A percentile compares a stretch with the other conserved stretches of the same genome.
Conservation (phyloP, 768 basidiomycete genomes). For the Tephrocybe rancida region DNA sequence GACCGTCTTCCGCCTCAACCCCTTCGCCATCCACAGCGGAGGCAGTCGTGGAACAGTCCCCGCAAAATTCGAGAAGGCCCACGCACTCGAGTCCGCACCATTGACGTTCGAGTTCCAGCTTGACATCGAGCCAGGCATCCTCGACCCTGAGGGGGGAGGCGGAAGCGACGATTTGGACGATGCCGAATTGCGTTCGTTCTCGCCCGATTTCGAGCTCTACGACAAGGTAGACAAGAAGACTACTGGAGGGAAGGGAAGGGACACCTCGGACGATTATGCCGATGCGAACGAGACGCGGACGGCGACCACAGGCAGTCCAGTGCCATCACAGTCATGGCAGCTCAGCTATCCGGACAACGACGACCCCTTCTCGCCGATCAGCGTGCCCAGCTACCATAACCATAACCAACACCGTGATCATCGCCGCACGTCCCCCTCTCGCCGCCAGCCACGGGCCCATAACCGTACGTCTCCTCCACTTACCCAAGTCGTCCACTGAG, state of each 20-base stretch:
- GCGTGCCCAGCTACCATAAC: background rate
- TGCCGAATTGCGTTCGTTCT: slow-evolving; percentile 33
- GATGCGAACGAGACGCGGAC: too few species aligned
- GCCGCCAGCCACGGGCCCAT: slow-evolving; percentile 13
- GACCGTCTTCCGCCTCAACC: slow-evolving; percentile 77
- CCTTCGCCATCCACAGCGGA: slow-evolving; percentile 68
- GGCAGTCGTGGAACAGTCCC: slow-evolving; percentile 38
- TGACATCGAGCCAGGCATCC: slow-evolving; percentile 28
- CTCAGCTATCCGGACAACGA: slow-evolving; percentile 17
- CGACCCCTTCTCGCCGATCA: slow-evolving; percentile 6
- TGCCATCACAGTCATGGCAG: slow-evolving; percentile 18
- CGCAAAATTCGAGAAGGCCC: slow-evolving; percentile 48
- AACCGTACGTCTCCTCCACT: slow-evolving; percentile 11
- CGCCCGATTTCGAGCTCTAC: slow-evolving; percentile 39
- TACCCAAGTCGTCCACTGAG: background rate
- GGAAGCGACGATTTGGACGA: background rate
- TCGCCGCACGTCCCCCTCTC: background rate
- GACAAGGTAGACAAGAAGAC: slow-evolving; percentile 2
- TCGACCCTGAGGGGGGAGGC: slow-evolving; percentile 15
- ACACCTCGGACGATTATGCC: slow-evolving; percentile 18
- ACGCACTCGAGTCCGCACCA: slow-evolving; percentile 63
- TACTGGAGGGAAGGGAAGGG: background rate
- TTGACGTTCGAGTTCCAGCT: slow-evolving; percentile 70
- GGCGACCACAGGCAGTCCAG: background rate
- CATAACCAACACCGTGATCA: too few species aligned